Conservation (phyloP, 23 red algal genomes). For the Rhodosorus marinus region DNA sequence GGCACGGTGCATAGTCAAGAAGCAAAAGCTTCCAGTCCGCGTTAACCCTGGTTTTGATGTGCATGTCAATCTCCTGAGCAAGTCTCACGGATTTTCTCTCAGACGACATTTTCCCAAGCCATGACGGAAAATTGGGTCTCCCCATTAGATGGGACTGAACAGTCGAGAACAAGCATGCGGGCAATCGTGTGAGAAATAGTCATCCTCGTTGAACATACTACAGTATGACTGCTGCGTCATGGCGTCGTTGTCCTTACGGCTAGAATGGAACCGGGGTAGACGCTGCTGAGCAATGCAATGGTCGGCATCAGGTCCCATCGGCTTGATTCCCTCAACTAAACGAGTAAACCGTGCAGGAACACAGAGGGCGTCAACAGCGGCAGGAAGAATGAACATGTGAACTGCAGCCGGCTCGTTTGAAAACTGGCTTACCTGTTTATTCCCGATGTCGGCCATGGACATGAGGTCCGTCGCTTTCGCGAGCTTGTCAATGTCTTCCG, state of each 20-base stretch:
- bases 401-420: slow-evolving; percentile 4
- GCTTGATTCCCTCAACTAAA: slow-evolving; percentile 36
- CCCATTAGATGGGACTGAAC: slow-evolving; percentile 2
- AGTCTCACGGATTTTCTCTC: slow-evolving; percentile 67
- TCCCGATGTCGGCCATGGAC: not conserved
- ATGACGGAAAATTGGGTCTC: slow-evolving; percentile 57
- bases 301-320: slow-evolving; percentile 84
- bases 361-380: slow-evolving; percentile 40
- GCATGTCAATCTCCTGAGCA: slow-evolving; percentile 46
- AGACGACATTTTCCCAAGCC: slow-evolving; percentile 70
- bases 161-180: too few relatives aligned
- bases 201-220: too few relatives aligned
- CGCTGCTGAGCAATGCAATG: slow-evolving; percentile 29
- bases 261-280: slow-evolving; percentile 60
- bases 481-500: not conserved
- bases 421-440: too few relatives aligned
- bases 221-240: too few relatives aligned
- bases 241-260: slow-evolving; percentile 28
- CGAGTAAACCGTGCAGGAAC: slow-evolving; percentile 55
- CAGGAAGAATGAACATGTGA: slow-evolving; percentile 1
- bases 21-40: too few relatives aligned
- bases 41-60: slow-evolving; percentile 53
- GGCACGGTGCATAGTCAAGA: not conserved
- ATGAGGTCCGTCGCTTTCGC: not conserved
- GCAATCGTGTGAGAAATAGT: too few relatives aligned